phyloP scores from a whole-genome alignment of 2,329 filamentous ascomycete genomes.

The Bisporella sp. region DNA sequence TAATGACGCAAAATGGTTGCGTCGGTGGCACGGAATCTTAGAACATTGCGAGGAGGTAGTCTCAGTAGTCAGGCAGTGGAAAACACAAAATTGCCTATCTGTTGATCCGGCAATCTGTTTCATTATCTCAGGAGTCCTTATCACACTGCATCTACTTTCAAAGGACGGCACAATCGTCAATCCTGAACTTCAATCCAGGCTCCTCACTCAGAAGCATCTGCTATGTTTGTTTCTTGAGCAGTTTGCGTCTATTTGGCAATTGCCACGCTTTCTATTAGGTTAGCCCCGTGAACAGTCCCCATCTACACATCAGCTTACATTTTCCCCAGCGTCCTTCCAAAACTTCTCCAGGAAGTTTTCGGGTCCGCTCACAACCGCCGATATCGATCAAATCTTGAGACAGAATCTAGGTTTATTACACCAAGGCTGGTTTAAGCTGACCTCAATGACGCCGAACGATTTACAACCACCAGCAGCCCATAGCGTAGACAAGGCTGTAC shows the following conservation, averaged over 20 bases:
- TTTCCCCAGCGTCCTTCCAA: no score
- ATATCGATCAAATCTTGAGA: no score
- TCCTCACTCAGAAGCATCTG: slow-evolving; percentile 13
- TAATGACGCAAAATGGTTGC: slow-evolving; percentile 16
- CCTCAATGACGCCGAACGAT: no score
- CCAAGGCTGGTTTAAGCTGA: no score
- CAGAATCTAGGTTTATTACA: no score
- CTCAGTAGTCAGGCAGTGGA: slow-evolving; percentile 26
- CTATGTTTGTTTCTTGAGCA: slow-evolving; percentile 19
- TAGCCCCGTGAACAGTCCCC: no score
- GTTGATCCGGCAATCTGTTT: slow-evolving; percentile 31
- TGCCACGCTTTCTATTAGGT: neutral
- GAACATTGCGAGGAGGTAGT: slow-evolving; percentile 28
- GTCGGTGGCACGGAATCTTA: slow-evolving; percentile 25
- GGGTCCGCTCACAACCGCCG: no score
- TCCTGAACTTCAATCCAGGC: slow-evolving; percentile 3
- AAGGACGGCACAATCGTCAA: slow-evolving; percentile 1
- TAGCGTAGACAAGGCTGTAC: no score
- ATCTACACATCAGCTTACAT: no score
- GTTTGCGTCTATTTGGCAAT: slow-evolving; percentile 19
- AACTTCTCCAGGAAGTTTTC: no score
- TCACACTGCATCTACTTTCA: slow-evolving; percentile 25
- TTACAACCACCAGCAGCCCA: no score
- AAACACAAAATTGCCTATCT: slow-evolving; percentile 23
- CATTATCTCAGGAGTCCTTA: slow-evolving; percentile 25